Percentiles rank a stretch among this genome's conserved stretches.
phyloP scores from a whole-genome alignment of 352 stramenopile genomes.

The Globisporangium parvum region DNA sequence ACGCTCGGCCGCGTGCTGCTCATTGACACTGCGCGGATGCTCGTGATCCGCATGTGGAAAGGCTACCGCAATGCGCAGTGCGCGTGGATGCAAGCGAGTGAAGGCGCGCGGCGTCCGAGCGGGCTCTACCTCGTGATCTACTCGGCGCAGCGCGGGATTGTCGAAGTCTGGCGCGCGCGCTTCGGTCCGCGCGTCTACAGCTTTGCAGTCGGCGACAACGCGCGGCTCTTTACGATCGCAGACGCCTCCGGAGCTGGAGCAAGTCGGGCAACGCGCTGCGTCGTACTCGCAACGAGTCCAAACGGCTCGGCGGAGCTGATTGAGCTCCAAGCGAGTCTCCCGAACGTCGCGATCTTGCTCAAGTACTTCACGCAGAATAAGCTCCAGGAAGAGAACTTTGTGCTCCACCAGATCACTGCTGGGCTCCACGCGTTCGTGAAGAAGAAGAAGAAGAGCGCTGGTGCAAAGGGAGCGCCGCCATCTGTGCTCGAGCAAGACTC shows the following conservation, averaged over 20 bases:
- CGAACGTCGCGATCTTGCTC: conserved; percentile 58
- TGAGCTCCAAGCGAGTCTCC: conserved; percentile 45
- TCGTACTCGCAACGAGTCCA: conserved; percentile 35
- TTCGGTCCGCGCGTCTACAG: conserved; percentile 71
- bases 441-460: conserved; percentile 27
- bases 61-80: conserved; percentile 79
- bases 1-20: conserved; percentile 71
- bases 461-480: conserved; percentile 16
- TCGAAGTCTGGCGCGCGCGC: conserved; percentile 78
- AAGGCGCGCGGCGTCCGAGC: conserved; percentile 34
- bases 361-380: conserved; percentile 87
- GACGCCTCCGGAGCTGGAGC: conserved; percentile 17
- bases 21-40: conserved; percentile 74
- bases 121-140: conserved; percentile 84
- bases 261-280: conserved; percentile 34
- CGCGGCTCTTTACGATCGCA: conserved; percentile 58
- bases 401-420: conserved; percentile 75
- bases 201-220: conserved; percentile 59
- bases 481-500: conserved; percentile 41
- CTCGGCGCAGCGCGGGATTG: conserved; percentile 72
- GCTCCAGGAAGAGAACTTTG: conserved; percentile 82
- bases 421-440: conserved; percentile 67
- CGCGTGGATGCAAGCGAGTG: conserved; percentile 71
- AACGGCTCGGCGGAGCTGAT: conserved; percentile 43
- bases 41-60: conserved; percentile 85